Evolutionary conservation across 2,329 filamentous ascomycete species (phyloP).

Genomic region (Aureobasidium sp.): DNA sequence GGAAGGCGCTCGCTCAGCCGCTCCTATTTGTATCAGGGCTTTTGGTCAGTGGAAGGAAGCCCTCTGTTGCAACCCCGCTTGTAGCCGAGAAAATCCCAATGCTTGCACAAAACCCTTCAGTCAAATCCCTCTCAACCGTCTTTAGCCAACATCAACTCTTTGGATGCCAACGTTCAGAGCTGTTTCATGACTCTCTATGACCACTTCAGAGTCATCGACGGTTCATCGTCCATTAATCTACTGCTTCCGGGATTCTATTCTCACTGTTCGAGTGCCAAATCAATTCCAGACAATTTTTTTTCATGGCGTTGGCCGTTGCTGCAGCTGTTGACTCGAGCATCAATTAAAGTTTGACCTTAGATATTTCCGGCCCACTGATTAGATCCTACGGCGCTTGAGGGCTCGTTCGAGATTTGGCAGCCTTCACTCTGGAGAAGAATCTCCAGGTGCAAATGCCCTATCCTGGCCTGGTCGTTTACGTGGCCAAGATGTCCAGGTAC

Average conservation of each 20-base stretch:
- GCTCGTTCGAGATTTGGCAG: not conserved
- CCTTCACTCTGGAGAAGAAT: not conserved
- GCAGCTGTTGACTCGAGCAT: too few species aligned
- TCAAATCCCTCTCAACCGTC: not conserved
- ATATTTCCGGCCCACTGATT: not conserved
- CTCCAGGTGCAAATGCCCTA: not conserved
- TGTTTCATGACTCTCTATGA: not conserved
- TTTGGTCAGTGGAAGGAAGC: not conserved
- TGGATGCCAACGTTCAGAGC: not conserved
- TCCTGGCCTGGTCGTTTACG: not conserved
- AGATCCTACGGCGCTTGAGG: not conserved
- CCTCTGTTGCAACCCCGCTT: not conserved
- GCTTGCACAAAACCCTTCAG: not conserved
- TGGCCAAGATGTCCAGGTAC: slow-evolving; percentile 3
- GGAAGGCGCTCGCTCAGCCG: not conserved
- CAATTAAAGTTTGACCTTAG: not conserved
- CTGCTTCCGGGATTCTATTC: not conserved
- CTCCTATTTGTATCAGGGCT: not conserved
- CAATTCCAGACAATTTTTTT: not conserved
- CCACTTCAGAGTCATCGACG: not conserved
- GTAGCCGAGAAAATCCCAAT: not conserved
- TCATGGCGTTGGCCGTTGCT: not conserved
- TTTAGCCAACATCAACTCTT: not conserved
- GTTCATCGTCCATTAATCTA: not conserved
- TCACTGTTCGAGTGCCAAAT: not conserved